Percentiles rank a stretch among this genome's conserved stretches.
Conservation (phyloP, 75 land plant genomes). For the Pinus albicaulis region DNA sequence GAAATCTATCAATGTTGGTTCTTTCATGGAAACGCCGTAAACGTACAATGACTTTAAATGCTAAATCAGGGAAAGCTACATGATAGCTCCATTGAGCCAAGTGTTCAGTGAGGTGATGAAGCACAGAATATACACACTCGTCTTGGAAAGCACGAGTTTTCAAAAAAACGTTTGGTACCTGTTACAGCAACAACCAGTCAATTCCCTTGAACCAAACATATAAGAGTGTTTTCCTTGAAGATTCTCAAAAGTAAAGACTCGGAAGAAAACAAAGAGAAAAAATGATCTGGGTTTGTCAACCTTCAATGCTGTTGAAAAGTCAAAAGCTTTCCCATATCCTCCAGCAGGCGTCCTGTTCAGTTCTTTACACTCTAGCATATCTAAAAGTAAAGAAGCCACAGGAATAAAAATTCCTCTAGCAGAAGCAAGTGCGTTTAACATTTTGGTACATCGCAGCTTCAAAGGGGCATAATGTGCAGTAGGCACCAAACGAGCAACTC, state of each 20-base stretch:
- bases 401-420: conserved; percentile 79
- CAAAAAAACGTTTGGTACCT: conserved; percentile 72
- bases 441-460: conserved; percentile 61
- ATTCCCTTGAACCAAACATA: neutral
- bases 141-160: conserved; percentile 72
- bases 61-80: conserved; percentile 87
- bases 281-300: conserved; percentile 23
- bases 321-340: conserved; percentile 26
- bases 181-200: conserved; percentile 8
- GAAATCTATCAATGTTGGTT: conserved; percentile 51
- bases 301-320: conserved; percentile 58
- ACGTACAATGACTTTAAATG: conserved; percentile 61
- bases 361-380: conserved; percentile 63
- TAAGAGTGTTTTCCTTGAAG: neutral
- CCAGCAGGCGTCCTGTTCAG: conserved; percentile 32
- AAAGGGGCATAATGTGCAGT: conserved; percentile 80
- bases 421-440: conserved; percentile 77
- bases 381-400: conserved; percentile 59
- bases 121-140: conserved; percentile 62
- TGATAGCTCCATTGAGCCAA: conserved; percentile 85
- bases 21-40: conserved; percentile 57
- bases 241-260: neutral
- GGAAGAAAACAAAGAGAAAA: neutral
- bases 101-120: conserved; percentile 73
- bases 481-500: conserved; percentile 71